Conservation (phyloP, 805 yeast species). For the Metschnikowia peoriensis region DNA sequence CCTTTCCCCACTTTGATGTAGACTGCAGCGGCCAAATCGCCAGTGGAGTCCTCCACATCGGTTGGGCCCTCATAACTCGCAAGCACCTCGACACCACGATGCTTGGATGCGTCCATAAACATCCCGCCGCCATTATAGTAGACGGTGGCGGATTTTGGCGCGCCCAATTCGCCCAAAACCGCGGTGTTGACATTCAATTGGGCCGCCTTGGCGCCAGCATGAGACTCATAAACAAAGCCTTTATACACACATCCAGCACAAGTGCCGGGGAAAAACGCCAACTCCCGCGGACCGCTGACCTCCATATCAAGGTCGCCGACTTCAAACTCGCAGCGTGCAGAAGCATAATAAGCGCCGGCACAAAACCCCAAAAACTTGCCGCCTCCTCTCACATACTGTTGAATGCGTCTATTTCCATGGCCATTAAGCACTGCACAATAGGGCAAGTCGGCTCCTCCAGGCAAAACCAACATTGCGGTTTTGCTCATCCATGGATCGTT, state of each 20-base stretch:
- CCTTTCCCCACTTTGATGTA: constrained; percentile 72
- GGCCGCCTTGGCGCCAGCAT: constrained; percentile 69
- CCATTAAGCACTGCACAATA: constrained; percentile 74
- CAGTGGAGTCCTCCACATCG: constrained; percentile 46
- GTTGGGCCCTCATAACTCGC: constrained; percentile 62
- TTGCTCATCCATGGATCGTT: constrained; percentile 83
- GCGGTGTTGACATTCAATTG: constrained; percentile 39
- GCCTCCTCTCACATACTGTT: constrained; percentile 67
- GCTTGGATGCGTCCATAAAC: constrained; percentile 71
- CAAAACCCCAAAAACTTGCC: constrained; percentile 88
- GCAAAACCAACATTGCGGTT: constrained; percentile 78
- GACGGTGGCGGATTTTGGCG: constrained; percentile 26
- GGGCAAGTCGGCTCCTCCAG: constrained; percentile 97
- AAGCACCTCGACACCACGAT: constrained; percentile 58
- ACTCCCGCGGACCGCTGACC: constrained; percentile 82
- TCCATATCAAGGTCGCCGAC: constrained; percentile 68
- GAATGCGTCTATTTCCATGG: constrained; percentile 57
- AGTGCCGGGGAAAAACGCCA: constrained; percentile 77
- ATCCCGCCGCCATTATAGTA: constrained; percentile 92
- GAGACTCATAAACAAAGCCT: constrained; percentile 79
- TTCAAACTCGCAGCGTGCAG: constrained; percentile 78
- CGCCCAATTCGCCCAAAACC: constrained; percentile 14
- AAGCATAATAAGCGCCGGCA: constrained; percentile 91
- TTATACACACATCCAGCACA: constrained; percentile 77
- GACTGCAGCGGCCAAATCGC: constrained; percentile 67